phyloP scores from a whole-genome alignment of 176 grass and related monocot genomes.

The Oryza officinalis region DNA sequence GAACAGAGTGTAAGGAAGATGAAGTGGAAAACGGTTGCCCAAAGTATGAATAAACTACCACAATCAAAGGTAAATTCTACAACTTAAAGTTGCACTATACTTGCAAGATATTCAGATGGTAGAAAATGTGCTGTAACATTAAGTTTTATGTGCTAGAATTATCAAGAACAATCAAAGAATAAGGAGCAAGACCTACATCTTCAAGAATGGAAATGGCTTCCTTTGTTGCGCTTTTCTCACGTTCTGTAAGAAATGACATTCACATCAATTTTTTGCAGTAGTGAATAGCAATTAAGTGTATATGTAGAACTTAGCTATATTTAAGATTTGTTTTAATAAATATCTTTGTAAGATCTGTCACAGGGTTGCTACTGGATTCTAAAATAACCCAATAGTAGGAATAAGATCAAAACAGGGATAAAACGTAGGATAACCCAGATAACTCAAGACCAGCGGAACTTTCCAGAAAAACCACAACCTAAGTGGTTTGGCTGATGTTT shows the following conservation, averaged over 20 bases:
- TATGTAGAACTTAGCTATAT: background rate
- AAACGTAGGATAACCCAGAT: slow-evolving; percentile 2
- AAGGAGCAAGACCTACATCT: slow-evolving; percentile 47
- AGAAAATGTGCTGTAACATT: background rate
- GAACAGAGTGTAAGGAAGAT: slow-evolving; percentile 8
- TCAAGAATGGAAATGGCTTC: slow-evolving; percentile 86
- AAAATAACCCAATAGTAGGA: background rate
- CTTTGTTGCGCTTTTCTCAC: slow-evolving; percentile 96
- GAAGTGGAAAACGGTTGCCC: slow-evolving; percentile 21
- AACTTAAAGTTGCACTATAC: background rate
- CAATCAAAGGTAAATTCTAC: background rate
- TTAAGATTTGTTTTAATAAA: slow-evolving; percentile 16
- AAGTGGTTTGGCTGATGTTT: slow-evolving; percentile 9
- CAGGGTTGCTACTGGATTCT: background rate
- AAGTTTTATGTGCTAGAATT: slow-evolving; percentile 3
- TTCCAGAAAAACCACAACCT: background rate
- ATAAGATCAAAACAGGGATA: background rate
- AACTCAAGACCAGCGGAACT: background rate
- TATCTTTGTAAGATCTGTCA: background rate
- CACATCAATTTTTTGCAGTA: slow-evolving; percentile 24
- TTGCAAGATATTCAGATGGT: background rate
- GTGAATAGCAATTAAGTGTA: background rate
- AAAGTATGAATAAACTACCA: slow-evolving; percentile 10
- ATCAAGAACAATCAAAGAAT: slow-evolving; percentile 37
- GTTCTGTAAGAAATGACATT: slow-evolving; percentile 55